A percentile compares a stretch with the other conserved stretches of the same genome.
Conservation (phyloP, 2,329 filamentous ascomycete genomes). For the Aspergillus pseudoviridinutans region DNA sequence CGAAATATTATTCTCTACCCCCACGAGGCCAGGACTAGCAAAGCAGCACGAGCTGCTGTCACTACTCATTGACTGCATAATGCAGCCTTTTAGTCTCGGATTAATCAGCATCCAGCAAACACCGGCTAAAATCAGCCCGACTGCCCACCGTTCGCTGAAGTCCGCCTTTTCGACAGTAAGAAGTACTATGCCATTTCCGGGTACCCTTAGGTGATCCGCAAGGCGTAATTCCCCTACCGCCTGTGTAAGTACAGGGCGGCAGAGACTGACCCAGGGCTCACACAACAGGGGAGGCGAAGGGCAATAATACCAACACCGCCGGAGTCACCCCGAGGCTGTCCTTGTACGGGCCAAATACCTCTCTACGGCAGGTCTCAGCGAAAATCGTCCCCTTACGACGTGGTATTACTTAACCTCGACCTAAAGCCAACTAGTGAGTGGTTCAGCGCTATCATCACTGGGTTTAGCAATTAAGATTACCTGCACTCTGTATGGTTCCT, state of each 20-base stretch:
- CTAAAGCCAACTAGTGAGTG: background rate
- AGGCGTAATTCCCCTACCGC: background rate
- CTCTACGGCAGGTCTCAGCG: too few relatives aligned
- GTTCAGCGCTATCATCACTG: background rate
- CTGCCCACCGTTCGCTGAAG: background rate
- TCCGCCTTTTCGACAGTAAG: background rate
- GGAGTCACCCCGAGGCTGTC: conserved; percentile 5
- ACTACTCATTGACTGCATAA: background rate
- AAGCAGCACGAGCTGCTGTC: conserved; percentile 9
- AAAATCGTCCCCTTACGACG: background rate
- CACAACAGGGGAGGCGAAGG: background rate
- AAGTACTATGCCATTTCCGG: background rate
- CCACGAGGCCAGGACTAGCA: conserved; percentile 6
- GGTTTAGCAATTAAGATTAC: background rate
- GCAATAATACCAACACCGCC: background rate
- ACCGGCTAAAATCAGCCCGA: background rate
- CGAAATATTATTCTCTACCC: background rate
- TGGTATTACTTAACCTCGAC: background rate
- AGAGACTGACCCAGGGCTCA: background rate
- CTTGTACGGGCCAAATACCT: too few relatives aligned
- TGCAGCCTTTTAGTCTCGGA: background rate
- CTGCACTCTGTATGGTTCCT: background rate
- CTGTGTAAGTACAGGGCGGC: background rate
- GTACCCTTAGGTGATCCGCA: background rate
- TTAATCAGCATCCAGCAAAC: background rate